Percentiles rank a stretch among this genome's conserved stretches.
Evolutionary conservation across 1,139 yeast species (phyloP).

Genomic region (Yamadazyma conglobata): DNA sequence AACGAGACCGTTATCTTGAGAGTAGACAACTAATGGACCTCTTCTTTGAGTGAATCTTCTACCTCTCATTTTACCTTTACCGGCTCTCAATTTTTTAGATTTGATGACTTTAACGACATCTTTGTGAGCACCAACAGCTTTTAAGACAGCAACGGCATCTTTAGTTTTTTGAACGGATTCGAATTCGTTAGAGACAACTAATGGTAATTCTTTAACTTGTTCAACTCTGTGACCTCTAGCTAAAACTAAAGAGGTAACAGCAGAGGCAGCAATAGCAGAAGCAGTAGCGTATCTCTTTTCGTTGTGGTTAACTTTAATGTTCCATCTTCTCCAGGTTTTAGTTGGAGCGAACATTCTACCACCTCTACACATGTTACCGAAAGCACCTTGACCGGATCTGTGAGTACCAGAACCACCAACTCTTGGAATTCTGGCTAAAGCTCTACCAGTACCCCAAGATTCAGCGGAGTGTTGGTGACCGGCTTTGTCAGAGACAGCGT

Average conservation of each 20-base stretch:
- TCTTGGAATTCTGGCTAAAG: constrained; percentile 99
- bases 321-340: constrained; percentile 99
- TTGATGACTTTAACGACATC: constrained; percentile 97
- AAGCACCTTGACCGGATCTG: constrained; percentile 99
- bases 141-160: constrained; percentile 97
- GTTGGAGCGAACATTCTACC: constrained; percentile 99
- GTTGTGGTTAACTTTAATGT: constrained; percentile 99
- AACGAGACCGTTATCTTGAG: constrained; percentile 95
- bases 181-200: constrained; percentile 91
- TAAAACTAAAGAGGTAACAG: constrained; percentile 95
- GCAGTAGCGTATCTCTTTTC: constrained; percentile 99
- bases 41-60: constrained; percentile 99
- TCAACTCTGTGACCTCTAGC: constrained; percentile 99
- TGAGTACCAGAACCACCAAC: constrained; percentile 99
- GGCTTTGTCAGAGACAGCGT: constrained; percentile 98
- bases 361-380: constrained; percentile 99
- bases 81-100: constrained; percentile 99
- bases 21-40: constrained; percentile 99
- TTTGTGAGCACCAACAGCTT: constrained; percentile 98
- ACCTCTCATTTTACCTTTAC: constrained; percentile 99
- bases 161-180: constrained; percentile 95
- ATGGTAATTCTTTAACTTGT: constrained; percentile 97
- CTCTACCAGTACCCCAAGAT: constrained; percentile 99
- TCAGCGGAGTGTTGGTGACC: constrained; percentile 99
- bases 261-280: constrained; percentile 99